Conservation (phyloP, 2,329 filamentous ascomycete species). For the Alternaria metachromatica region DNA sequence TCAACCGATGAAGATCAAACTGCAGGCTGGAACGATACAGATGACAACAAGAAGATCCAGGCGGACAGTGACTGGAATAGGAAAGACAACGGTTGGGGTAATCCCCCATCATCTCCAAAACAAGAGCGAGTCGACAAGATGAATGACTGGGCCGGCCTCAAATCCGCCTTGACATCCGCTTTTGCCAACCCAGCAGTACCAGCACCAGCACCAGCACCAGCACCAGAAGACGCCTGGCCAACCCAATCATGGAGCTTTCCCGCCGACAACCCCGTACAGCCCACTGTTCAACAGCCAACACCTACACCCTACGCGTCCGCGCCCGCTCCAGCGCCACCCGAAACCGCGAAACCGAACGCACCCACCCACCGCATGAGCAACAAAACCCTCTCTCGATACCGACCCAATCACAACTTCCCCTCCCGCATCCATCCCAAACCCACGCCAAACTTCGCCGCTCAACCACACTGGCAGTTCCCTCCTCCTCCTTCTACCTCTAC, state of each 20-base stretch:
- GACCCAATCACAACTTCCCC: neutral
- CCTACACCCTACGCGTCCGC: neutral
- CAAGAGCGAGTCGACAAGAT: neutral
- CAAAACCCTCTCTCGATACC: slow-evolving; percentile 21
- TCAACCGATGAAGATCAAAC: neutral
- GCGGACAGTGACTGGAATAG: neutral
- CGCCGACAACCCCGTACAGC: neutral
- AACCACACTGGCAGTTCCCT: slow-evolving; percentile 44
- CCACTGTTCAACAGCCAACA: neutral
- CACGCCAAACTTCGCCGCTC: slow-evolving; percentile 3
- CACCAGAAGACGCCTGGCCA: neutral
- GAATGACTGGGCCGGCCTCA: neutral
- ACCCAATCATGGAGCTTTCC: neutral
- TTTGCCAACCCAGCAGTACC: neutral
- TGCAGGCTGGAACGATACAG: neutral
- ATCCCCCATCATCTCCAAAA: neutral
- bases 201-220: neutral
- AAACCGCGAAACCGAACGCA: no score
- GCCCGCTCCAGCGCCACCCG: no score
- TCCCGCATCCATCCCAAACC: neutral
- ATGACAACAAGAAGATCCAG: neutral
- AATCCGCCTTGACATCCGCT: neutral
- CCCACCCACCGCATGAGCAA: slow-evolving; percentile 12
- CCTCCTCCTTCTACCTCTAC: slow-evolving; percentile 10
- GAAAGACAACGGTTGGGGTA: neutral